These are phyloP conservation scores for Apiospora malaysiana DNA, from an alignment of 2,329 filamentous ascomycete species.

Conservation along the genomic window DNA sequence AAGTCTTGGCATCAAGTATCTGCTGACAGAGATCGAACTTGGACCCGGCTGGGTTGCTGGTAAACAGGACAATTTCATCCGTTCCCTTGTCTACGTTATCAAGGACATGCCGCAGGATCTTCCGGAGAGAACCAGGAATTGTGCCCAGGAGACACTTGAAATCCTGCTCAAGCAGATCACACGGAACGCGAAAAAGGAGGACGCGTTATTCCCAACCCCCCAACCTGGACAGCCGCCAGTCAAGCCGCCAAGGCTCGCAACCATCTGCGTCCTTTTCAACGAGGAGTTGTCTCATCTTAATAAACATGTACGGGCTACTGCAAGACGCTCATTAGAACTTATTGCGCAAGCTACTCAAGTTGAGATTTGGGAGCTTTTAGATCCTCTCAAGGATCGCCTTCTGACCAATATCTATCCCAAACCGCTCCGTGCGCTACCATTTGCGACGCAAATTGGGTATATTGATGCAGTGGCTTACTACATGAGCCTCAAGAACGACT, in stretches of 20 bases:
- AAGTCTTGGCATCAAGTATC: conserved; percentile 84
- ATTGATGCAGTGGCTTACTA: conserved; percentile 98
- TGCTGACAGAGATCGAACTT: conserved; percentile 84
- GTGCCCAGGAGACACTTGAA: conserved; percentile 83
- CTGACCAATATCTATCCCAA: conserved; percentile 95
- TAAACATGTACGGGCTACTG: conserved; percentile 87
- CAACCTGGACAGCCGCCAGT: conserved; percentile 52
- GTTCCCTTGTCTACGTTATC: conserved; percentile 94
- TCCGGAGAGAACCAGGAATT: conserved; percentile 83
- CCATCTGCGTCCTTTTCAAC: conserved; percentile 84
- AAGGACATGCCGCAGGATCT: conserved; percentile 97
- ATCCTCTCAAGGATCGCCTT: conserved; percentile 87
- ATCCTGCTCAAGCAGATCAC: conserved; percentile 80
- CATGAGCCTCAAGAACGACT: conserved; percentile 84
- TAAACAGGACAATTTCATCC: conserved; percentile 85
- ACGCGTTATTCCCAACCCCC: conserved; percentile 56
- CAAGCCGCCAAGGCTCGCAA: conserved; percentile 67
- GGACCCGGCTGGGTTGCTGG: conserved; percentile 82
- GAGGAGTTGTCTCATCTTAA: conserved; percentile 95
- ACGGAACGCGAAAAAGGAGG: conserved; percentile 79
- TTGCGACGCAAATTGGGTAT: conserved; percentile 94
- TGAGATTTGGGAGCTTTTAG: conserved; percentile 85
- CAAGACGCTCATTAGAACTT: conserved; percentile 79
- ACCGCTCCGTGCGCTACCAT: conserved; percentile 88
- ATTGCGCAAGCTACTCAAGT: conserved; percentile 79